Evolutionary conservation across 441 rosid genomes (phyloP).

Genomic region (Eruca vesicaria): DNA sequence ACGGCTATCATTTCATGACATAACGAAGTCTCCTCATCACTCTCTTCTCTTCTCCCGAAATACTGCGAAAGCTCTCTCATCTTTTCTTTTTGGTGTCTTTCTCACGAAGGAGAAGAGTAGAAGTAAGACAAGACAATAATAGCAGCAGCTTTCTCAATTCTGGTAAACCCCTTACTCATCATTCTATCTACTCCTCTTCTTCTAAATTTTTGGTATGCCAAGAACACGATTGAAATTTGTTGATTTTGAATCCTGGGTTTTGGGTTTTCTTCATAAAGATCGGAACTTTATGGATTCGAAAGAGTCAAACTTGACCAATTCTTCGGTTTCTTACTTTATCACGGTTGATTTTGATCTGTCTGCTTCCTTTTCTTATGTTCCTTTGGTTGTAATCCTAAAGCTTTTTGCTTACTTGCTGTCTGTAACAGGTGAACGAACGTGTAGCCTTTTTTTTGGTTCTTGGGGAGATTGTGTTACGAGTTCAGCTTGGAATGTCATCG

Average conservation of each 20-base stretch:
- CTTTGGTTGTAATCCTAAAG: constrained; percentile 4
- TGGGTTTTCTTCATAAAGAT: not conserved
- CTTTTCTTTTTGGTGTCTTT: constrained; percentile 22
- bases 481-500: not conserved
- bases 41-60: not conserved
- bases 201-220: not conserved
- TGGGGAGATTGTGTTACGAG: not conserved
- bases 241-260: not conserved
- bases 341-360: not conserved
- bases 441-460: not conserved
- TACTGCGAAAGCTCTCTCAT: not conserved
- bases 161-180: constrained; percentile 11
- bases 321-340: not conserved
- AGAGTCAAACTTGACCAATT: constrained; percentile 11
- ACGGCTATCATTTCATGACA: not conserved
- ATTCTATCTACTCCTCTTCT: not conserved
- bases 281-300: constrained; percentile 17
- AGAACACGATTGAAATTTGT: not conserved
- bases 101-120: constrained; percentile 31
- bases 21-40: not conserved
- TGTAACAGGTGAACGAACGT: constrained; percentile 10
- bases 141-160: not conserved
- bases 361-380: too few species aligned
- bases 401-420: not conserved
- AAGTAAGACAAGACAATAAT: not conserved